Evolutionary conservation across 2,329 filamentous ascomycete species (phyloP), one percentile per base, ranked within the genome.

Genomic region (Neopestalotiopsis clavispora): DNA sequence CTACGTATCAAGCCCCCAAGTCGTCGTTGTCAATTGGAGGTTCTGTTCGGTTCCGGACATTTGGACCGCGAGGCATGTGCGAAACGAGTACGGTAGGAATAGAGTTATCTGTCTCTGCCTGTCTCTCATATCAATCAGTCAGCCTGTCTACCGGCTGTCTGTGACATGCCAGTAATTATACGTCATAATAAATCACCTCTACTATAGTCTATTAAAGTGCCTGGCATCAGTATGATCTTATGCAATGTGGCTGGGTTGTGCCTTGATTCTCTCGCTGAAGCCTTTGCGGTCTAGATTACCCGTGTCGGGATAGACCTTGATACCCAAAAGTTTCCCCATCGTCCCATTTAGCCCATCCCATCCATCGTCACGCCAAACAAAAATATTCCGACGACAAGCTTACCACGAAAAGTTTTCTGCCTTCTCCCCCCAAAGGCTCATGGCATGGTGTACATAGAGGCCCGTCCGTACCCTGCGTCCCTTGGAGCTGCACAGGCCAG

Each of bases 261-360:
- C 66, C 66, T 63, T 62, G 66, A 56, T 62, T 62, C 23, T 40
- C 42, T 34, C n/a, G 45, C 5, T 62, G 20, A 63, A 56, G 40
- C 38, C 38, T 62, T 45, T 62, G 57, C 59, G 66, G 59, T 67
- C 58, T 52, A 45, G 23, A 38, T 13, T 28, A 20, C 9, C 66
- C 12, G 23, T 13, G 23, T 45, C 52, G 66, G 66, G 66, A 67
- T 67, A n/a, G 30, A 62, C 66, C 66, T 67, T 67, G 66, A 63
- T 67, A 63, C 66, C 66, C 59, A 63, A 67, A 34, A 30, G 10
- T 34, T 49, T 42, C 23, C 20, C 45, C 45, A 59, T 28, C 57
- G 13, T 59, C 57, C 49, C 49, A 28, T 59, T 20, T 28, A 28
- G 23, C 23, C 23, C 23, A 28, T 28, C 23, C 23, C 23, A 28